Base-by-base conservation (phyloP, 306 rosid species). In the Lathyrus oleraceus region DNA sequence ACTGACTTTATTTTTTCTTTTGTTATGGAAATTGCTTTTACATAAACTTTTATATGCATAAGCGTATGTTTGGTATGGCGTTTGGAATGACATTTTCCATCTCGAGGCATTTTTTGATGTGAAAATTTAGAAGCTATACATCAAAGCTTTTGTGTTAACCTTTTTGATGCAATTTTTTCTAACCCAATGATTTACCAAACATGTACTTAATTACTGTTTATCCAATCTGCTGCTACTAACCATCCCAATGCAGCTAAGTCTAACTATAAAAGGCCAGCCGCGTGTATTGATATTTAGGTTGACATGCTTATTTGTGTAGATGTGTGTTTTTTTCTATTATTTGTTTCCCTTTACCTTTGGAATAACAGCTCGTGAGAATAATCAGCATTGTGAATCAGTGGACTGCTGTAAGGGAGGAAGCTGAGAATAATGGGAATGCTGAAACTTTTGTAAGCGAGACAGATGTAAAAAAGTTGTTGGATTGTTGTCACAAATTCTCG, bases 311-410 rank as follows among this genome's bases (percentile, higher is more conserved):
- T 54, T 62, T 19, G 30, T 19, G 44, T 44, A 35, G 25, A n/a
- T 53, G 32, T 6, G 5, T 75, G 75, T 17, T 53, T 65, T 48
- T 66, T 16, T 62, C 40, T 44, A 73, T 25, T 42, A 69, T 58
- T 27, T 70, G 72, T 74, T 80, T 69, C 36, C 87, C 88, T 88
- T 93, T 15, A 88, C 83, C 70, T 45, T 57, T 67, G 48, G 56
- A 19, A 51, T 76, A 20, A 54, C 79, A 94, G 97, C 85, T 87
- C 36, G 72, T 81, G 80, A 85, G 85, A 84, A 88, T 90, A 49
- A 81, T 81, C 78, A 35, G 79, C 76, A 85, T 94, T 76, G 76
- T 90, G 80, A 81, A 84, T 75, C 88, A 68, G 9, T 87, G 97
- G 98, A 79, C 76, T 68, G 80, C 88, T 70, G 74, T 68, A 42